Base-by-base conservation (phyloP, 2,329 filamentous ascomycete species). In the Arthrinium puccinioides region DNA sequence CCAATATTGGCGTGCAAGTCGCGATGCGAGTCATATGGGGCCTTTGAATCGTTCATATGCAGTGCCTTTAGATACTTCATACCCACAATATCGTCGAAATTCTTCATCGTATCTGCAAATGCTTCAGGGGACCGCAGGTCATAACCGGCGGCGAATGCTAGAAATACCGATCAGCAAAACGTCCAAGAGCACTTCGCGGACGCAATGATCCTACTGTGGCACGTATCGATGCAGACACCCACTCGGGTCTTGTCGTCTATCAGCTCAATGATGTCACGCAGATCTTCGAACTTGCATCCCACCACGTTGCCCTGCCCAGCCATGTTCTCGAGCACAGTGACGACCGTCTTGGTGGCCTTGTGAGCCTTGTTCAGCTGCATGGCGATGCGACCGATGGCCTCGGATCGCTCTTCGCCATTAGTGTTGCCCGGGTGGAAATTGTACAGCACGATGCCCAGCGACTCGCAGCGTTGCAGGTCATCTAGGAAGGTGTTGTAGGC, bases 1-100 rank as follows among this genome's bases (percentile, higher is more conserved):
- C 92, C 92, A 45, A 98, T 97, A 56, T 96, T 97, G 46, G 90
- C 88, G 61, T 98, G 92, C 3, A 97, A 65, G 57, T 98, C 92
- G 27, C 89, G 79, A 47, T 87, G 77, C 24, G 87, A 92, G 28
- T 63, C 70, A 21, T 94, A 69, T 0, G 92, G 90, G 0, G 89
- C 87, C 63, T 97, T 98, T 64, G 85, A 94, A 62, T 98, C 92
- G 59, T 98, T 98, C 28, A 98, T 44, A 59, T 98, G 92, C 39
- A 97, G 69, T 0, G 92, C 92, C 43, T 79, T 80, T 7, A 98
- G 74, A 51, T 94, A 95, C 37, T 76, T 63, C 21, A 83, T 60
- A 1, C 92, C 92, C 9, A 98, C 83, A 6, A 83, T 66, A 9
- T 76, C 57, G 48, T 94, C 83, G 50, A 98, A 95, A 21, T 82